Conservation (phyloP, 1,284 basidiomycete genomes). For the Taiwanofungus camphoratus region DNA sequence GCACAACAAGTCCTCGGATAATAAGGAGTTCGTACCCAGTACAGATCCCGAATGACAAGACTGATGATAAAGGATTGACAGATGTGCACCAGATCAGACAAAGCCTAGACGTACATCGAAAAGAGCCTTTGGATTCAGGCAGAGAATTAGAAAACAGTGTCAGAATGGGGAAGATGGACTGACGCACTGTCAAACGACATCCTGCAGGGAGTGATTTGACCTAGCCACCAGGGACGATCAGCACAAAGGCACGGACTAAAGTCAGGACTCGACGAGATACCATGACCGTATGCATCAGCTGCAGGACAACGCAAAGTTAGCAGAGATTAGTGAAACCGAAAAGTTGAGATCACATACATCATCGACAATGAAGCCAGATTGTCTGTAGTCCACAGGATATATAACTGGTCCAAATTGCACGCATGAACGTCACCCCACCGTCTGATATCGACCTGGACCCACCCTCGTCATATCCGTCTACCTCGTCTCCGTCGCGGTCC, state of each 20-base stretch:
- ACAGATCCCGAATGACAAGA: slow-evolving; percentile 61
- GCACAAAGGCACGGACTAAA: neutral
- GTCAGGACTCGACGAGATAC: slow-evolving; percentile 28
- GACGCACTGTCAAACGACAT: slow-evolving; percentile 65
- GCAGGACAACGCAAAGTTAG: slow-evolving; percentile 1
- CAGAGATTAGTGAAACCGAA: neutral
- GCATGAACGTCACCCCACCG: neutral
- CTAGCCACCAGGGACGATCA: slow-evolving; percentile 26
- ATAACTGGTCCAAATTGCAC: slow-evolving; percentile 22
- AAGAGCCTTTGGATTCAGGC: slow-evolving; percentile 58
- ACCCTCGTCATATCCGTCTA: slow-evolving; percentile 65
- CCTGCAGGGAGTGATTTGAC: slow-evolving; percentile 53
- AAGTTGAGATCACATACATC: slow-evolving; percentile 47
- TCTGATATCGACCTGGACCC: neutral
- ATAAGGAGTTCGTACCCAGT: slow-evolving; percentile 37
- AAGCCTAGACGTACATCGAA: slow-evolving; percentile 52
- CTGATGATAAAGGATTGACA: slow-evolving; percentile 24
- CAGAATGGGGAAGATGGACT: neutral
- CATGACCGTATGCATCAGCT: slow-evolving; percentile 61
- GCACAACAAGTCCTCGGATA: neutral
- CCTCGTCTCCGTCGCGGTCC: slow-evolving; percentile 65
- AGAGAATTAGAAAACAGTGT: no score
- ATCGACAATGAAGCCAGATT: slow-evolving; percentile 65
- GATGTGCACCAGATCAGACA: neutral
- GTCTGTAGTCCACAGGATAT: slow-evolving; percentile 74